phyloP scores from a whole-genome alignment of 139 green algal species.

The Penium margaritaceum region DNA sequence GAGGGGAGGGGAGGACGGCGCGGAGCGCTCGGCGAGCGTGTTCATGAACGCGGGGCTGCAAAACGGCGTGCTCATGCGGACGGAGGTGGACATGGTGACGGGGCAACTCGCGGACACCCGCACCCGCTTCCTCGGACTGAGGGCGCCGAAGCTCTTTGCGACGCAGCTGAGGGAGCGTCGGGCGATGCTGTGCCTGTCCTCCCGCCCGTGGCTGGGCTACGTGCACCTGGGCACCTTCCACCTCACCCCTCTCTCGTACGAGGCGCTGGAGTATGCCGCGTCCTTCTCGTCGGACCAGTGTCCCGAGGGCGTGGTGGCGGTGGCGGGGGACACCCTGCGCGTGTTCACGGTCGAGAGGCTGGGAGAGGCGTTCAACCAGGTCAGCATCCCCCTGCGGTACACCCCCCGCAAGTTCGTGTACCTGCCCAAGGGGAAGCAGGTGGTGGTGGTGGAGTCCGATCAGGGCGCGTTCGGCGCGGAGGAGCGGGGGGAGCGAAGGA shows the following conservation, averaged over 20 bases:
- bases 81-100: constrained; percentile 77
- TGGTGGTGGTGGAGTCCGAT: constrained; percentile 71
- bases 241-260: constrained; percentile 82
- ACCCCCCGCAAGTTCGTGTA: constrained; percentile 82
- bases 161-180: constrained; percentile 50
- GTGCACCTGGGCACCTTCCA: constrained; percentile 76
- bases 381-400: constrained; percentile 72
- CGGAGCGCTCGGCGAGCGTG: constrained; percentile 53
- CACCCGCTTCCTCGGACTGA: constrained; percentile 83
- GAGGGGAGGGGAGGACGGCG: constrained; percentile 42
- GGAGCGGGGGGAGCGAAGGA: constrained; percentile 15
- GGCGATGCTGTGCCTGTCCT: constrained; percentile 85
- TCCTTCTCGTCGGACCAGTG: constrained; percentile 82
- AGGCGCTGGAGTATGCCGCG: constrained; percentile 54
- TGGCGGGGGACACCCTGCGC: constrained; percentile 71
- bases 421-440: constrained; percentile 62
- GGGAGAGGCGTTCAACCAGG: constrained; percentile 87
- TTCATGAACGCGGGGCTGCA: constrained; percentile 86
- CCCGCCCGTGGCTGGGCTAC: constrained; percentile 88
- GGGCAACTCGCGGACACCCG: constrained; percentile 76
- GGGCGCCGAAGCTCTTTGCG: constrained; percentile 69
- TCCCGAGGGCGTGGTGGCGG: constrained; percentile 91
- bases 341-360: constrained; percentile 84
- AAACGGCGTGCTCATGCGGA: constrained; percentile 89
- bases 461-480: constrained; percentile 56